Conservation (phyloP, 768 basidiomycete species). For the Chlorophyllum brunneum region DNA sequence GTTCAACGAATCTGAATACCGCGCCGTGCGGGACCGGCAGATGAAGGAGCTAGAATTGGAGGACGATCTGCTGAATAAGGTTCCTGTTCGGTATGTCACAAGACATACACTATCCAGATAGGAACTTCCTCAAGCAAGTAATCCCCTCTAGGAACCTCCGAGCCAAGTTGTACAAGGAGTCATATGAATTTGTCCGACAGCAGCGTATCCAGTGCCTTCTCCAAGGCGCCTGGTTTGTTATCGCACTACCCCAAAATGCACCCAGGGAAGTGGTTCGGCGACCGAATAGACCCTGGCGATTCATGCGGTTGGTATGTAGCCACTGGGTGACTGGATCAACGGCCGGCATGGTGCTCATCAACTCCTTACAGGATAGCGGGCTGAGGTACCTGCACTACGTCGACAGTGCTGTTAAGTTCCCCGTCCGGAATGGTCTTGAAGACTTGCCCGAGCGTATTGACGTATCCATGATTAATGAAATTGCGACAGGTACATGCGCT, state of each 20-base stretch:
- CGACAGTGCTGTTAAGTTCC: conserved; percentile 77
- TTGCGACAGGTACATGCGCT: conserved; percentile 70
- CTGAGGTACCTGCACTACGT: conserved; percentile 82
- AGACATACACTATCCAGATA: conserved; percentile 1
- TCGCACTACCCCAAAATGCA: conserved; percentile 55
- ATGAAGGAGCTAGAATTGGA: conserved; percentile 88
- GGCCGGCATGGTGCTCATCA: neutral
- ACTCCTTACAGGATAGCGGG: conserved; percentile 61
- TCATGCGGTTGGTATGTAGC: conserved; percentile 72
- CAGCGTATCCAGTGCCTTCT: conserved; percentile 86
- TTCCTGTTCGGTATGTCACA: conserved; percentile 71
- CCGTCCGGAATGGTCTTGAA: conserved; percentile 75
- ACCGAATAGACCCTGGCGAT: conserved; percentile 73
- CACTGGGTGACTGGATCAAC: neutral
- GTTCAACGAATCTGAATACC: conserved; percentile 80
- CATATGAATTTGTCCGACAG: conserved; percentile 83
- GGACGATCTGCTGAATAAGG: conserved; percentile 82
- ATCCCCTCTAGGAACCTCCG: conserved; percentile 64
- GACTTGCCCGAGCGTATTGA: conserved; percentile 88
- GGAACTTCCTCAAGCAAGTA: conserved; percentile 6
- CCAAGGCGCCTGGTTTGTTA: conserved; percentile 92
- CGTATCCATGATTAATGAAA: conserved; percentile 72
- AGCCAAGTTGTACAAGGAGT: conserved; percentile 84
- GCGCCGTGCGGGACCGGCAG: conserved; percentile 80
- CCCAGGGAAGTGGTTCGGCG: conserved; percentile 53